Evolutionary conservation across 441 rosid species (phyloP).

Genomic region (Adansonia madagascariensis): DNA sequence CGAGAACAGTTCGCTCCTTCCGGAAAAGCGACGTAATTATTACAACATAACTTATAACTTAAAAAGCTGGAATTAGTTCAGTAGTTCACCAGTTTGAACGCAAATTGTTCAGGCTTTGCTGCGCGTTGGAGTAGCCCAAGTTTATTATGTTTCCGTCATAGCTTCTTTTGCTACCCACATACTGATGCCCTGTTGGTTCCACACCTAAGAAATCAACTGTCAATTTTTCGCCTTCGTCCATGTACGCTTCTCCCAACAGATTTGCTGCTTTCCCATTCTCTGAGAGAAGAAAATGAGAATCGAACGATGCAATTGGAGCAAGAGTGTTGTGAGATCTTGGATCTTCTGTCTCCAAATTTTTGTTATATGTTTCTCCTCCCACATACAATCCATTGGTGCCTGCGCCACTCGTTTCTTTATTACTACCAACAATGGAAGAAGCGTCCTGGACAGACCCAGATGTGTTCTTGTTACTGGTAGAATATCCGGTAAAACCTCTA

Average conservation of each 20-base stretch:
- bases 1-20: background rate
- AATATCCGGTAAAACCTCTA: constrained; percentile 53
- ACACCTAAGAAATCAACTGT: constrained; percentile 60
- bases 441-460: constrained; percentile 38
- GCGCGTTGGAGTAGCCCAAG: constrained; percentile 34
- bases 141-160: constrained; percentile 31
- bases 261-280: constrained; percentile 31
- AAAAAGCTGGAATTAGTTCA: background rate
- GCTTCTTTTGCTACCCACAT: constrained; percentile 37
- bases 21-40: background rate
- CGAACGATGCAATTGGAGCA: constrained; percentile 31
- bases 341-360: constrained; percentile 33
- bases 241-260: constrained; percentile 29
- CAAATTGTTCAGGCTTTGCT: constrained; percentile 38
- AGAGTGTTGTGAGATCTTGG: constrained; percentile 15
- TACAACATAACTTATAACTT: background rate
- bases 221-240: constrained; percentile 40
- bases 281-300: constrained; percentile 29
- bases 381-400: constrained; percentile 22
- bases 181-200: constrained; percentile 43
- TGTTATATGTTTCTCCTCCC: constrained; percentile 34
- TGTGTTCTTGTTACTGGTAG: constrained; percentile 33
- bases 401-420: constrained; percentile 21
- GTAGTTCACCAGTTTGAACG: constrained; percentile 40
- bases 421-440: constrained; percentile 28